Base-by-base conservation (phyloP, 2,329 filamentous ascomycete genomes). In the Aspergillus udagawae region DNA sequence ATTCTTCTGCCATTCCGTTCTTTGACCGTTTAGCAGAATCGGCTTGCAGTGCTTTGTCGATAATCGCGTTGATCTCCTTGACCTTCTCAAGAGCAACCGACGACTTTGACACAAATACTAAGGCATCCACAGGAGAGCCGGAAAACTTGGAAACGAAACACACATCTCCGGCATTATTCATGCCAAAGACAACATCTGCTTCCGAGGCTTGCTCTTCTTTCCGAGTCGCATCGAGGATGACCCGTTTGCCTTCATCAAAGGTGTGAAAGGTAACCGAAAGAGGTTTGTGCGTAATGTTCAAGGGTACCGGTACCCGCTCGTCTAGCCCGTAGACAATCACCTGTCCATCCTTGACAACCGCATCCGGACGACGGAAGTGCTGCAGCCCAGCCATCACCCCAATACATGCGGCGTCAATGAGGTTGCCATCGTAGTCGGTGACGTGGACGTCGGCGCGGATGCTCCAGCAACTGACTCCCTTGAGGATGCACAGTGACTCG, bases 81-180 rank as follows among this genome's bases (percentile, higher is more conserved):
- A 90, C 90, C 76, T 92, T 95, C 59, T 83, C 81, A 71, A 93
- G 73, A 10, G 92, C 92, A 57, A 87, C 76, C 55, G 83, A 86
- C 1, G 89, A 87, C 75, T 90, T 96, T 65, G 87, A 84, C 63
- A 99, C 79, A 64, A 97, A 77, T 35, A 83, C 80, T 59, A 92
- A 79, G 1, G 92, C 92, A 71, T 97, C 90, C 12, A 96, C 84
- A 0, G 92, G 84, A 21, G 84, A 82, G 27, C 94, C 94, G 25
- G 93, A 92, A 57, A 94, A 85, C 78, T 99, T 99, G 29, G 92
- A 88, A 59, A 97, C 84, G 74, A 95, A 91, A 67, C 92, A 96
- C 44, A 97, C 85, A 77, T 97, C 92, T 25, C 92, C 92, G 68
- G 92, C 89, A 69, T 86, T 86, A 75, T 97, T 96, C 74, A 96